Evolutionary conservation across 2,329 filamentous ascomycete genomes (phyloP).

Genomic region (Exophiala sideris): DNA sequence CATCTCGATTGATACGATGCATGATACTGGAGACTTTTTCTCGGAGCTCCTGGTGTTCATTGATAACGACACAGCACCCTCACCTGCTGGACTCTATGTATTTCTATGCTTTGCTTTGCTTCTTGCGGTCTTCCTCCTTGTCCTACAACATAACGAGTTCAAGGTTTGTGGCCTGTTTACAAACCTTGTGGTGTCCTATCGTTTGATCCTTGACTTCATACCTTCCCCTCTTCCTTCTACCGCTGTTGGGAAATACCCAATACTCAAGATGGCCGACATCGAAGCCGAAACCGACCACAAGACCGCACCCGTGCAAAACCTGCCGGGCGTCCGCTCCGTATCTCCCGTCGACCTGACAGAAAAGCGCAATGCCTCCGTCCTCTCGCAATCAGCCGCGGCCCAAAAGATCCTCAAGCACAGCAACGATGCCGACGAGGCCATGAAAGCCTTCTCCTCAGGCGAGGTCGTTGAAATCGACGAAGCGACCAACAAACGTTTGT

Average conservation of each 20-base stretch:
- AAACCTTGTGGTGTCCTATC: no score
- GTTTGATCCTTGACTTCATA: no score
- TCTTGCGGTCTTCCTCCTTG: no score
- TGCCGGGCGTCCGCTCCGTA: constrained; percentile 15
- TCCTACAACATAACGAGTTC: no score
- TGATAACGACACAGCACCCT: no score
- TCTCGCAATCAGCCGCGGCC: constrained; percentile 21
- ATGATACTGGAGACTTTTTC: no score
- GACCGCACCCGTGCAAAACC: constrained; percentile 8
- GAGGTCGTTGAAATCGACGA: constrained; percentile 54
- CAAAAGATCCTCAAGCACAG: constrained; percentile 49
- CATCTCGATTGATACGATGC: no score
- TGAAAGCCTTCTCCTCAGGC: constrained; percentile 55
- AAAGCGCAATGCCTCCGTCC: constrained; percentile 10
- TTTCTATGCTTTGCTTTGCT: no score
- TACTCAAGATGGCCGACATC: constrained; percentile 14
- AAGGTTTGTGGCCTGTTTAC: no score
- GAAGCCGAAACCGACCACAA: constrained; percentile 18
- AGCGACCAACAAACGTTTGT: constrained; percentile 55
- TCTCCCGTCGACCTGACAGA: constrained; percentile 20
- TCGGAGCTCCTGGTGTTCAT: no score
- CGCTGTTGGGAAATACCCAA: neutral
- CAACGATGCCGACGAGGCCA: constrained; percentile 58
- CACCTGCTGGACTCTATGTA: no score
- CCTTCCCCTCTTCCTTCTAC: no score